phyloP scores from a whole-genome alignment of 176 grass and related monocot genomes.

The Olyra latifolia region DNA sequence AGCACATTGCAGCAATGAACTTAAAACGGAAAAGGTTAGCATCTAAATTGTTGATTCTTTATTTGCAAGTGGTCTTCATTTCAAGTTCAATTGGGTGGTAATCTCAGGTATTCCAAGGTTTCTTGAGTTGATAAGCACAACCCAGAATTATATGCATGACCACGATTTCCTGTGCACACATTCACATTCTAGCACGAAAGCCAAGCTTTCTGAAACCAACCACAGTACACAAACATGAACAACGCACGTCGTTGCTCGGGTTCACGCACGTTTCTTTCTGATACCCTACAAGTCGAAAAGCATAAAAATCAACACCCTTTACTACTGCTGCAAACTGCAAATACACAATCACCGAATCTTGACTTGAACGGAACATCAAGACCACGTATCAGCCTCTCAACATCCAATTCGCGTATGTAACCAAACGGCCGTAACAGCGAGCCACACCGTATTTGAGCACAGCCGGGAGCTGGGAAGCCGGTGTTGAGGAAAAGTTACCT shows the following conservation, averaged over 20 bases:
- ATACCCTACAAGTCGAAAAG: not conserved
- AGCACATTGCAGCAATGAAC: not conserved
- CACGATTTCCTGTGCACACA: not conserved
- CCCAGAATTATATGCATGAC: not conserved
- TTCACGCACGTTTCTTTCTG: not conserved
- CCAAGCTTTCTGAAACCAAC: not conserved
- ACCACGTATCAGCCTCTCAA: not conserved
- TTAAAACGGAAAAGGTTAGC: not conserved
- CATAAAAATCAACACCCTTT: not conserved
- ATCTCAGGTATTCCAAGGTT: not conserved
- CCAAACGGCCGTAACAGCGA: not conserved
- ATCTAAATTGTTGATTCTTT: not conserved
- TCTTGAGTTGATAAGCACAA: not conserved
- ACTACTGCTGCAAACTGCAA: not conserved
- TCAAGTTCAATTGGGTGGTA: not conserved
- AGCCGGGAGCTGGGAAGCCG: not conserved
- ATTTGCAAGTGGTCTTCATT: not conserved
- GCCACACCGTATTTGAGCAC: not conserved
- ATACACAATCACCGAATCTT: not conserved
- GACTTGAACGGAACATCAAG: not conserved
- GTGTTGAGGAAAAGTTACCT: conserved; percentile 36
- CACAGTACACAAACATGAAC: not conserved
- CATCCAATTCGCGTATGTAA: not conserved
- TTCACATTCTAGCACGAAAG: not conserved
- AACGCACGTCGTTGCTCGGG: not conserved